These are phyloP conservation scores for Apophysomyces ossiformis DNA, from an alignment of 371 early-diverging fungal species.

Conservation along the genomic window DNA sequence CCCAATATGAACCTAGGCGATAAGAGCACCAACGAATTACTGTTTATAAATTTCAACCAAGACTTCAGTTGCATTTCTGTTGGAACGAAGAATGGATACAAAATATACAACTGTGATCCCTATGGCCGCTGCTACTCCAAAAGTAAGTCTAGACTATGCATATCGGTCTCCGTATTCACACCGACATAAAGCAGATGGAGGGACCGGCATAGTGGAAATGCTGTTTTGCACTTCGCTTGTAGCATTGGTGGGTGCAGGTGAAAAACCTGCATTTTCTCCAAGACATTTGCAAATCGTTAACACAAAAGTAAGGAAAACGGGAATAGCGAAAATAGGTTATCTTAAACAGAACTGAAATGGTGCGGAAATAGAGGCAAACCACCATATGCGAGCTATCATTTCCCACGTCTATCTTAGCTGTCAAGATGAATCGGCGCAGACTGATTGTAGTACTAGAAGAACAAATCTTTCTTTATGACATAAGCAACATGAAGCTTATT, in stretches of 20 bases:
- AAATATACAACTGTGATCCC: constrained; percentile 95
- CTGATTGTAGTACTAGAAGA: constrained; percentile 93
- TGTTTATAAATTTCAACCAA: constrained; percentile 91
- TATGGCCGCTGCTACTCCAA: constrained; percentile 90
- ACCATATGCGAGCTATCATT: constrained; percentile 97
- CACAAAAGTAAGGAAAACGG: constrained; percentile 81
- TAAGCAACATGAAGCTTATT: constrained; percentile 94
- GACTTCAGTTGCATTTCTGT: constrained; percentile 94
- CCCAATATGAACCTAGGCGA: constrained; percentile 20
- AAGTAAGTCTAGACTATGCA: constrained; percentile 46
- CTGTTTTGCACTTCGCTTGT: constrained; percentile 95
- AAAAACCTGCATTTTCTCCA: constrained; percentile 88
- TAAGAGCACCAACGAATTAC: constrained; percentile 49
- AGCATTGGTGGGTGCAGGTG: constrained; percentile 94
- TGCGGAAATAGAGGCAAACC: constrained; percentile 76
- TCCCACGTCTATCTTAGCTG: constrained; percentile 88
- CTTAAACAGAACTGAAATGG: not conserved
- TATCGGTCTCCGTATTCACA: not conserved
- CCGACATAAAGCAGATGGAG: constrained; percentile 68
- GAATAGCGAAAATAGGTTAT: not conserved
- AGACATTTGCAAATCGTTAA: constrained; percentile 92
- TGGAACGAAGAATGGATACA: constrained; percentile 85
- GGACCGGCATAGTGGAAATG: constrained; percentile 95
- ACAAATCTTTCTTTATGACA: constrained; percentile 91
- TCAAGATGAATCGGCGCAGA: constrained; percentile 93